Percentiles rank a stretch among this genome's conserved stretches.
Conservation (phyloP, 2,329 filamentous ascomycete genomes). For the Beauveria brongniartii region DNA sequence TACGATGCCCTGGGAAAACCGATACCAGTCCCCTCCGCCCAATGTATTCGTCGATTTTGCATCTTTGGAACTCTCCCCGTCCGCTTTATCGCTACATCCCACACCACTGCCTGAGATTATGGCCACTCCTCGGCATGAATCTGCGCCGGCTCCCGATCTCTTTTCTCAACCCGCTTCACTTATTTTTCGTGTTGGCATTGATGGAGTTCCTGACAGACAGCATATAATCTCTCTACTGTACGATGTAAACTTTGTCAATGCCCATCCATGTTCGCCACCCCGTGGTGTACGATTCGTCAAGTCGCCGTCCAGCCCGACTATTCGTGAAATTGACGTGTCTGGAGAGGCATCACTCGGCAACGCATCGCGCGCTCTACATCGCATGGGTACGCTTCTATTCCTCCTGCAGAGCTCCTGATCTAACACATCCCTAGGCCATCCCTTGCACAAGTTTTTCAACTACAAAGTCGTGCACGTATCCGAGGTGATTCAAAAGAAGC, state of each 20-base stretch:
- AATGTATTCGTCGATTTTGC: slow-evolving; percentile 41
- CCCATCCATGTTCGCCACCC: slow-evolving; percentile 55
- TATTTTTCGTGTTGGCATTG: slow-evolving; percentile 28
- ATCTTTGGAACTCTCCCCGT: slow-evolving; percentile 39
- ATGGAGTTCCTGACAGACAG: slow-evolving; percentile 33
- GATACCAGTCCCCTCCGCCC: slow-evolving; percentile 40
- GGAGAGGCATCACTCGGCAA: slow-evolving; percentile 36
- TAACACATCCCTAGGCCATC: slow-evolving; percentile 40
- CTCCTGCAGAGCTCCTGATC: background rate
- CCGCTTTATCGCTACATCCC: slow-evolving; percentile 35
- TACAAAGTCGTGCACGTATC: slow-evolving; percentile 53
- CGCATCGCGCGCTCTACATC: slow-evolving; percentile 37
- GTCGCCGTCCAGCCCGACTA: slow-evolving; percentile 51
- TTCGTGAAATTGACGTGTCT: slow-evolving; percentile 47
- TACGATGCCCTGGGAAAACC: slow-evolving; percentile 50
- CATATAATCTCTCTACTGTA: slow-evolving; percentile 40
- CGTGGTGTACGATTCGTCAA: slow-evolving; percentile 49
- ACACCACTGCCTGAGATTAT: slow-evolving; percentile 35
- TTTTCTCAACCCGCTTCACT: slow-evolving; percentile 27
- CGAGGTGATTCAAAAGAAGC: slow-evolving; percentile 42
- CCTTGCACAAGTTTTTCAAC: slow-evolving; percentile 54
- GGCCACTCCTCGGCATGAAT: slow-evolving; percentile 30
- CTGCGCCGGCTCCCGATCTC: slow-evolving; percentile 23
- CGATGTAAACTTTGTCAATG: slow-evolving; percentile 58
- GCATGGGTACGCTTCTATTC: slow-evolving; percentile 32